Percentiles rank a stretch among this genome's conserved stretches.
Evolutionary conservation across 2,329 filamentous ascomycete genomes (phyloP).

Genomic region (Paecilomyces sp.): DNA sequence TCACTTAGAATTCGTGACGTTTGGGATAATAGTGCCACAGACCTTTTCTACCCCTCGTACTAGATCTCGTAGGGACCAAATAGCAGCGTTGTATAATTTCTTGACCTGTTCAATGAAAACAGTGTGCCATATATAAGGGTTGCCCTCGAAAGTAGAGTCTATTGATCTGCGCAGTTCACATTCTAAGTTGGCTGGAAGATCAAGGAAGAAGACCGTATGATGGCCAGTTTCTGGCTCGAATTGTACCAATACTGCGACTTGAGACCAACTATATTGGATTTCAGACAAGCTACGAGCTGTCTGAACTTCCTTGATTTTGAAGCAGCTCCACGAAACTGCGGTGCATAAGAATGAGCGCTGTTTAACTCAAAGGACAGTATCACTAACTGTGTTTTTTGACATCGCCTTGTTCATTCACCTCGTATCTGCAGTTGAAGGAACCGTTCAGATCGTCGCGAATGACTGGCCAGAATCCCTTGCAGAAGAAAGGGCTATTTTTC

Average conservation of each 20-base stretch:
- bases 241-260: conserved; percentile 13
- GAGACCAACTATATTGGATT: conserved; percentile 12
- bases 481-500: not conserved
- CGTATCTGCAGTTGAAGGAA: conserved; percentile 11
- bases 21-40: not conserved
- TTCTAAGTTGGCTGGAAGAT: not conserved
- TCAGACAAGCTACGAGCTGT: not conserved
- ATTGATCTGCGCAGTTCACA: not conserved
- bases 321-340: conserved; percentile 16
- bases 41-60: conserved; percentile 25
- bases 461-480: conserved; percentile 5
- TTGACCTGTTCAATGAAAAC: conserved; percentile 14
- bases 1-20: not conserved
- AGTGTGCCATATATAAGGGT: conserved; percentile 17
- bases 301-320: conserved; percentile 14
- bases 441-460: conserved; percentile 13
- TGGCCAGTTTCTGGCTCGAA: conserved; percentile 7
- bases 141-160: not conserved
- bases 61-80: conserved; percentile 23
- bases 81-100: conserved; percentile 16
- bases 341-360: not conserved
- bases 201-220: conserved; percentile 11
- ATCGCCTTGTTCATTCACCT: not conserved
- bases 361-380: not conserved
- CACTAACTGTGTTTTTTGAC: not conserved